Evolutionary conservation across 306 rosid species (phyloP).

Genomic region (Geum urbanum): DNA sequence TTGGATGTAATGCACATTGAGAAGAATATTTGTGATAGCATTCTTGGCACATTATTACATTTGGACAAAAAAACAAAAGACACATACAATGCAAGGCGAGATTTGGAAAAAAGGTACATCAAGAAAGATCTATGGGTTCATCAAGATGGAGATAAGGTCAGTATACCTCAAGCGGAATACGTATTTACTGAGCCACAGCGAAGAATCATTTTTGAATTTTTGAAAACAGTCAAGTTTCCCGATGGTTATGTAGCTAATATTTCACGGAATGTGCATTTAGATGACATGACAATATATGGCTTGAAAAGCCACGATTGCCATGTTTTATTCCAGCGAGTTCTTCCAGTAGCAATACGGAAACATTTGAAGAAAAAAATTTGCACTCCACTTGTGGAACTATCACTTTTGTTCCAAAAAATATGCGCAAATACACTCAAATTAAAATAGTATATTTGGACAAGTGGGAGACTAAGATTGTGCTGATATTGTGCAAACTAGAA

Average conservation of each 20-base stretch:
- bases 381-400: constrained; percentile 1
- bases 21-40: too few relatives aligned
- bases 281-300: not conserved
- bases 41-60: too few relatives aligned
- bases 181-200: too few relatives aligned
- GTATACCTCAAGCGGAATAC: too few relatives aligned
- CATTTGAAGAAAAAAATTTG: not conserved
- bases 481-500: constrained; percentile 11
- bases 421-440: not conserved
- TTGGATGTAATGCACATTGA: too few relatives aligned
- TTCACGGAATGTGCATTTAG: not conserved
- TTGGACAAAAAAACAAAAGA: too few relatives aligned
- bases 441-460: not conserved
- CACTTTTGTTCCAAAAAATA: not conserved
- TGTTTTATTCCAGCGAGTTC: not conserved
- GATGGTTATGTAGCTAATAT: not conserved
- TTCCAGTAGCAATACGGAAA: not conserved
- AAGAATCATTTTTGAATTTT: too few relatives aligned
- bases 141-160: too few relatives aligned
- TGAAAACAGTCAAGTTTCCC: not conserved
- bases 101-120: too few relatives aligned
- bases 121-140: too few relatives aligned
- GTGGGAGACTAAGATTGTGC: not conserved
- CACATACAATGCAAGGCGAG: too few relatives aligned
- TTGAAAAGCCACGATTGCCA: not conserved